Evolutionary conservation across 1,284 basidiomycete genomes (phyloP).

Genomic region (Thecaphora frezii): DNA sequence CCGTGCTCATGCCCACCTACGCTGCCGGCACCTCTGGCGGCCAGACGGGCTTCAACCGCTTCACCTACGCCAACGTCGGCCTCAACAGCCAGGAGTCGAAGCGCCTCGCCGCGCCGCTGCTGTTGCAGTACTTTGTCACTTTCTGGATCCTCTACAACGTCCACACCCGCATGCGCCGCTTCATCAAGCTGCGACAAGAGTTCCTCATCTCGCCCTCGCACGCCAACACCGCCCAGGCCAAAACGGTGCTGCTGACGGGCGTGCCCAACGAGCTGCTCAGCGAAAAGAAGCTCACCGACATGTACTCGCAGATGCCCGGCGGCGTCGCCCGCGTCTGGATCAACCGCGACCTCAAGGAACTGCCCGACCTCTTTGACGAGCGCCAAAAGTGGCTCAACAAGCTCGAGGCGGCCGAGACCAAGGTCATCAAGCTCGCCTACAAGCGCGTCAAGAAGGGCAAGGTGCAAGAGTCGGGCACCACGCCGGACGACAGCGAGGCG

Average conservation of each 20-base stretch:
- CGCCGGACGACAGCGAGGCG: slow-evolving; percentile 35
- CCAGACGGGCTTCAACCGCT: slow-evolving; percentile 70
- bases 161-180: slow-evolving; percentile 76
- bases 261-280: slow-evolving; percentile 77
- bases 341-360: slow-evolving; percentile 76
- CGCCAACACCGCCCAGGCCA: slow-evolving; percentile 74
- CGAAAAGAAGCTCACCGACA: slow-evolving; percentile 67
- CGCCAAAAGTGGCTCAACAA: slow-evolving; percentile 73
- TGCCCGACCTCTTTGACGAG: slow-evolving; percentile 80
- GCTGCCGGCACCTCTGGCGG: slow-evolving; percentile 59
- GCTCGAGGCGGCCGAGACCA: slow-evolving; percentile 81
- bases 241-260: slow-evolving; percentile 84
- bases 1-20: slow-evolving; percentile 68
- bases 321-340: slow-evolving; percentile 88
- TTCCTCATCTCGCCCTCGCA: slow-evolving; percentile 78
- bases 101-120: slow-evolving; percentile 45
- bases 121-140: slow-evolving; percentile 51
- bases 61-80: slow-evolving; percentile 75
- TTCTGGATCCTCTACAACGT: slow-evolving; percentile 82
- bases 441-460: slow-evolving; percentile 64
- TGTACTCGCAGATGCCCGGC: slow-evolving; percentile 78
- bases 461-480: slow-evolving; percentile 31
- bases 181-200: slow-evolving; percentile 77
- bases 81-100: slow-evolving; percentile 33
- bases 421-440: slow-evolving; percentile 72